phyloP scores from a whole-genome alignment of 2,329 filamentous ascomycete species.

The Fusarium phyllophilum region DNA sequence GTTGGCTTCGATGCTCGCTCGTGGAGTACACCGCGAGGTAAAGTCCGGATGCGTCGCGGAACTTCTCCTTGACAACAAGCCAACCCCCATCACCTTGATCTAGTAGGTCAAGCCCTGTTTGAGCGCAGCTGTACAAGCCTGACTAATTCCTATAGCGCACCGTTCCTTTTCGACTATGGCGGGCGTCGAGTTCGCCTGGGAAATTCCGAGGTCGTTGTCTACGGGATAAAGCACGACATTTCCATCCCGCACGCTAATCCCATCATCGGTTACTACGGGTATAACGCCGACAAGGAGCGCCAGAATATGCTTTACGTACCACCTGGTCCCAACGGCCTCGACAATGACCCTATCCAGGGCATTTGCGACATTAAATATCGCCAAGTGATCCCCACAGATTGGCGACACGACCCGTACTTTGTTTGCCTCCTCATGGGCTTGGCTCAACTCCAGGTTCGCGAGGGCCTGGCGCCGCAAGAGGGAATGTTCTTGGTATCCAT shows the following conservation, averaged over 20 bases:
- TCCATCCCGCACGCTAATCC: background rate
- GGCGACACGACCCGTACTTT: background rate
- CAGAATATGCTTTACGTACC: accelerated
- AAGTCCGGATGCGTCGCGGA: background rate
- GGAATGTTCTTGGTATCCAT: background rate
- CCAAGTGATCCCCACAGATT: background rate
- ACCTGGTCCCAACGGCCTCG: accelerated
- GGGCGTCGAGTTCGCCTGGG: background rate
- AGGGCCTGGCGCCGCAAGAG: accelerated
- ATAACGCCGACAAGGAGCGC: background rate
- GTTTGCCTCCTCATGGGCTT: background rate
- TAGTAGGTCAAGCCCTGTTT: accelerated
- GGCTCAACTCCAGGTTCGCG: background rate
- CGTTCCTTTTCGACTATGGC: background rate
- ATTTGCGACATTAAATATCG: background rate
- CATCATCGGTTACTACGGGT: background rate
- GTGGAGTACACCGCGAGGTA: background rate
- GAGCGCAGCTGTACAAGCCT: background rate
- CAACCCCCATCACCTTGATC: background rate
- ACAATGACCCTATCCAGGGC: background rate
- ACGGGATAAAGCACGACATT: accelerated
- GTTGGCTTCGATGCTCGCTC: background rate
- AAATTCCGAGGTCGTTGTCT: accelerated
- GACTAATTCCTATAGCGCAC: background rate
- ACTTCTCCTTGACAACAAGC: background rate